Base-by-base conservation (phyloP, 106 monocot species). In the Dendrobium huoshanense region DNA sequence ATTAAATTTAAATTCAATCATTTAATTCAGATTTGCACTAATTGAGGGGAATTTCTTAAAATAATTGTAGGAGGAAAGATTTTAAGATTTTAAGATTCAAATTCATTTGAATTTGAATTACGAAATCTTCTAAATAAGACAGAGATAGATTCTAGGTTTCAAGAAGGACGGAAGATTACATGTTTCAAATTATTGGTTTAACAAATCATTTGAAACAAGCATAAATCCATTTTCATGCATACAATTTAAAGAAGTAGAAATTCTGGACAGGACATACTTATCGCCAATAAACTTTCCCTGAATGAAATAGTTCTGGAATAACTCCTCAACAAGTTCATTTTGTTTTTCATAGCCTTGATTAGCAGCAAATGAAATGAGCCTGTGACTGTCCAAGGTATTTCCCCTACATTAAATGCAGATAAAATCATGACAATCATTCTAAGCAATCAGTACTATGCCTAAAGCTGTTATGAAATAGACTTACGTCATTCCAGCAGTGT, bases 221-320 rank as follows among this genome's bases (percentile, higher is more conserved):
- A 64, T 24, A 24, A 51, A 13, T 13, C 10, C 13, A 51, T 51
- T 51, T 13, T 15, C 51, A 51, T 51, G 51, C 13, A 65, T 65
- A 25, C 64, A 24, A 25, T 51, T 65, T 22, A 65, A 65, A 27
- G 16, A 31, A 16, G 37, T 13, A 33, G 16, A n/a, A 55, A 45
- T 31, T 77, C 48, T 65, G 15, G 25, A 80, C 91, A 79, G 15
- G 25, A 80, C 91, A 79, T 83, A 97, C 97, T 87, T 43, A 61
- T 97, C 97, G 67, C 90, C 90, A 27, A 96, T 88, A 75, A 89
- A 91, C 64, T 96, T 96, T 81, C 96, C 96, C 76, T 96, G 77
- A 44, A 81, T 81, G 55, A 85, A 86, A 68, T 96, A 96, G 73
- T 86, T 94, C 43, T 82, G 47, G 41, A 92, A 91, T 81, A 97